A percentile compares a stretch with the other conserved stretches of the same genome.
Evolutionary conservation across 345 rosid genomes (phyloP).

Genomic region (Lagerstroemia speciosa): DNA sequence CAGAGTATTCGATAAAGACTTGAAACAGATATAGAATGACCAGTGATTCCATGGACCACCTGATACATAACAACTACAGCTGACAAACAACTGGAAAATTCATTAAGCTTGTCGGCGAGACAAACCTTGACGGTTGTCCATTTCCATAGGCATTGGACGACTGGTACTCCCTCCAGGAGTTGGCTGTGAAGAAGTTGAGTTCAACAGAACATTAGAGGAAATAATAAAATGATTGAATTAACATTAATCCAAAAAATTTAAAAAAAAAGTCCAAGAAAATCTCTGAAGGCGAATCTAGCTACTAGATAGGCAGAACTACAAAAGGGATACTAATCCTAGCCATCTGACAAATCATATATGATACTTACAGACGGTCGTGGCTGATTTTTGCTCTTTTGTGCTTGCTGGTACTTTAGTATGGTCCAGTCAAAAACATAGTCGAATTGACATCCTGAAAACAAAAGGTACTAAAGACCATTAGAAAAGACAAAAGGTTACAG

Average conservation of each 20-base stretch:
- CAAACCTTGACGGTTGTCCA: slow-evolving; percentile 65
- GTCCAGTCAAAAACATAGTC: slow-evolving; percentile 96
- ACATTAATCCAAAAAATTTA: not conserved
- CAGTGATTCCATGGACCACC: not conserved
- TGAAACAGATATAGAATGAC: not conserved
- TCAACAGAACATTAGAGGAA: not conserved
- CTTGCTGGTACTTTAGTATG: slow-evolving; percentile 77
- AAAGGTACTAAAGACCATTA: slow-evolving; percentile 1
- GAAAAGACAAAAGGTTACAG: not conserved
- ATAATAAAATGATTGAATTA: too few species aligned
- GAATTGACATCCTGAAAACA: slow-evolving; percentile 57
- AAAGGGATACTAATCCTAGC: not conserved
- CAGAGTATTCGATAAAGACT: not conserved
- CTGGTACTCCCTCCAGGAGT: slow-evolving; percentile 57
- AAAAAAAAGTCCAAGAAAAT: not conserved
- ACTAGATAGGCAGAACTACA: too few species aligned
- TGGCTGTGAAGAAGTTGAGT: slow-evolving; percentile 35
- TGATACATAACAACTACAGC: not conserved
- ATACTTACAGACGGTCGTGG: slow-evolving; percentile 48
- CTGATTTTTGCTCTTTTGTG: slow-evolving; percentile 60
- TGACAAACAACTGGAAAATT: not conserved
- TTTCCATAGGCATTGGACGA: slow-evolving; percentile 40
- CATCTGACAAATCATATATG: not conserved
- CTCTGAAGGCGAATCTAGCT: not conserved
- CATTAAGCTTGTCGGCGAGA: not conserved